These are phyloP conservation scores for Eurotiales sp. DNA, from an alignment of 2,329 filamentous ascomycete species.

Conservation along the genomic window DNA sequence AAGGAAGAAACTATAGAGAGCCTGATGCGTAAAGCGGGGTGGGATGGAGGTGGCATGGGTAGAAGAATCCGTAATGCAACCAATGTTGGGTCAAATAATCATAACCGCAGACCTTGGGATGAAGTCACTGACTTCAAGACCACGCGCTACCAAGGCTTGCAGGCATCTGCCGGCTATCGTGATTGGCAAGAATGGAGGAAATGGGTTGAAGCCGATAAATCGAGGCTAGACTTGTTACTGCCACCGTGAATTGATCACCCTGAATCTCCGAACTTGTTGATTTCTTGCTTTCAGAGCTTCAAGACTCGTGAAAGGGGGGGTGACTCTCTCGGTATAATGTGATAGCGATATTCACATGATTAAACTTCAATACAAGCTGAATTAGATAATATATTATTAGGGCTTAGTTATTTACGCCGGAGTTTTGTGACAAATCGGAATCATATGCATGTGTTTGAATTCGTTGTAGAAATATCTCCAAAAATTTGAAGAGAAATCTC, in stretches of 20 bases:
- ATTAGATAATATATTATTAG: too few species aligned
- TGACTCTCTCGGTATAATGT: too few species aligned
- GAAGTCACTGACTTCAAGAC: constrained; percentile 71
- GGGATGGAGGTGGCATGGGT: constrained; percentile 54
- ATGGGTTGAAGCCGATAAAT: constrained; percentile 51
- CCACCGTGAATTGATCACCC: too few species aligned
- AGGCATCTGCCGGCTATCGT: constrained; percentile 64
- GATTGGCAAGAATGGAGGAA: constrained; percentile 78
- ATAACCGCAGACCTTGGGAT: constrained; percentile 56
- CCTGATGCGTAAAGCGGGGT: constrained; percentile 92
- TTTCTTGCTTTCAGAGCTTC: not conserved
- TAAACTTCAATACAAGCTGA: too few species aligned
- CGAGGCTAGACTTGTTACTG: constrained; percentile 6
- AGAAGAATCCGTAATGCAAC: constrained; percentile 38
- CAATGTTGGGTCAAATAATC: constrained; percentile 5
- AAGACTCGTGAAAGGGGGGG: too few species aligned
- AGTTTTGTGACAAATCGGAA: too few species aligned
- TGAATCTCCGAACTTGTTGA: not conserved
- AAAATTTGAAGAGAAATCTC: too few species aligned
- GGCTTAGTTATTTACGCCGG: too few species aligned
- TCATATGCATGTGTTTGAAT: too few species aligned
- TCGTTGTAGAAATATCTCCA: too few species aligned
- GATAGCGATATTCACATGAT: too few species aligned
- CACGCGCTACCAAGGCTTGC: constrained; percentile 82
- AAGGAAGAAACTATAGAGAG: constrained; percentile 88